Percentiles rank a stretch among this genome's conserved stretches.
Evolutionary conservation across 2,329 filamentous ascomycete genomes (phyloP).

Genomic region (Fusarium caatingaense): DNA sequence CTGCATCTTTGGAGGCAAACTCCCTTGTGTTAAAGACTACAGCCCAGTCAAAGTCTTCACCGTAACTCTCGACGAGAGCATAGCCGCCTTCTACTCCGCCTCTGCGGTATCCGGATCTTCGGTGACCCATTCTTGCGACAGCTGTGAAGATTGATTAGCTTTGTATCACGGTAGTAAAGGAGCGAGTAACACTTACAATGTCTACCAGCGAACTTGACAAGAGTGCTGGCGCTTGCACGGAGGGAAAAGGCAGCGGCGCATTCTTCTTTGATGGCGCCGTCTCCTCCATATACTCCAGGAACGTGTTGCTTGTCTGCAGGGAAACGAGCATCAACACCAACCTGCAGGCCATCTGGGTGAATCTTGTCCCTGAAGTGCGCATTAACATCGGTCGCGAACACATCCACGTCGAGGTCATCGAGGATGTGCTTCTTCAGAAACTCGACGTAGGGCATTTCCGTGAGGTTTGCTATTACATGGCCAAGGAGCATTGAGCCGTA

Average conservation of each 20-base stretch:
- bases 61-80: neutral
- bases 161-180: accelerated
- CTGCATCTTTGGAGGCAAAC: constrained; percentile 2
- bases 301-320: constrained; percentile 8
- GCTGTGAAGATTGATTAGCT: constrained; percentile 1
- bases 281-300: constrained; percentile 17
- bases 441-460: constrained; percentile 17
- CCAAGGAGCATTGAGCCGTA: constrained; percentile 30
- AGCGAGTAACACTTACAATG: constrained; percentile 4
- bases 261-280: constrained; percentile 39
- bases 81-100: constrained; percentile 24
- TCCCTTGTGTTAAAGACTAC: constrained; percentile 34
- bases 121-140: constrained; percentile 10
- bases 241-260: constrained; percentile 25
- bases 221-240: constrained; percentile 27
- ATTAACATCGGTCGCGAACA: constrained; percentile 11
- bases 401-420: constrained; percentile 18
- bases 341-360: constrained; percentile 30
- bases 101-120: neutral
- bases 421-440: constrained; percentile 33
- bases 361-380: constrained; percentile 22
- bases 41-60: constrained; percentile 17
- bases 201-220: constrained; percentile 22
- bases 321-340: constrained; percentile 9
- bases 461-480: constrained; percentile 31